A percentile compares a stretch with the other conserved stretches of the same genome.
Evolutionary conservation across 805 yeast genomes (phyloP).

Genomic region (Citeromyces matritensis): DNA sequence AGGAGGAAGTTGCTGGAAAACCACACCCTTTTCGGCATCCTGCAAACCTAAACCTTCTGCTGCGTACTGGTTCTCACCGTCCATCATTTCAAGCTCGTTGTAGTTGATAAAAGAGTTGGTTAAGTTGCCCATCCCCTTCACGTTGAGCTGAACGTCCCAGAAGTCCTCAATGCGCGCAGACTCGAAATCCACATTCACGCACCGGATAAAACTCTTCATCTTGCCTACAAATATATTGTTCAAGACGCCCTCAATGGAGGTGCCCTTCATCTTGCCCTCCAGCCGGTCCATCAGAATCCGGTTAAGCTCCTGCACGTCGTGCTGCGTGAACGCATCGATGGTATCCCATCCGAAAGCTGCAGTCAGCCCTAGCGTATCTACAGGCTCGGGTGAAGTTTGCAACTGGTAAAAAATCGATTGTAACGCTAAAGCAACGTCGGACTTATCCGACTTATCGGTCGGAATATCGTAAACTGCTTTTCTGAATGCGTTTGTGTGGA

Average conservation of each 20-base stretch:
- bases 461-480: conserved; percentile 84
- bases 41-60: conserved; percentile 86
- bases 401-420: conserved; percentile 80
- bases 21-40: conserved; percentile 94
- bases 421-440: conserved; percentile 64
- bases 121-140: conserved; percentile 62
- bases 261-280: conserved; percentile 83
- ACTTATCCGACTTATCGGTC: conserved; percentile 34
- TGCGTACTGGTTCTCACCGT: conserved; percentile 91
- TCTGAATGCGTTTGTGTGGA: conserved; percentile 70
- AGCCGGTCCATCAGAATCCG: conserved; percentile 90
- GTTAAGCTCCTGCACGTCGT: conserved; percentile 93
- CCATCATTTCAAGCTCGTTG: conserved; percentile 74
- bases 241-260: conserved; percentile 60
- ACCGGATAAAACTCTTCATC: conserved; percentile 89
- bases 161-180: conserved; percentile 85
- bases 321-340: conserved; percentile 91
- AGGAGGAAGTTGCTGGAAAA: conserved; percentile 80
- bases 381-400: conserved; percentile 57
- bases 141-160: conserved; percentile 97
- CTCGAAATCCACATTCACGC: conserved; percentile 87
- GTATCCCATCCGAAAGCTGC: conserved; percentile 95
- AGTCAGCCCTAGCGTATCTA: conserved; percentile 78
- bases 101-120: conserved; percentile 73
- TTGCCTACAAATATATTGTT: conserved; percentile 87